Evolutionary conservation across 2,329 filamentous ascomycete species (phyloP), one percentile per base, ranked within the genome.

Genomic region (Berkeleyomyces basicola): DNA sequence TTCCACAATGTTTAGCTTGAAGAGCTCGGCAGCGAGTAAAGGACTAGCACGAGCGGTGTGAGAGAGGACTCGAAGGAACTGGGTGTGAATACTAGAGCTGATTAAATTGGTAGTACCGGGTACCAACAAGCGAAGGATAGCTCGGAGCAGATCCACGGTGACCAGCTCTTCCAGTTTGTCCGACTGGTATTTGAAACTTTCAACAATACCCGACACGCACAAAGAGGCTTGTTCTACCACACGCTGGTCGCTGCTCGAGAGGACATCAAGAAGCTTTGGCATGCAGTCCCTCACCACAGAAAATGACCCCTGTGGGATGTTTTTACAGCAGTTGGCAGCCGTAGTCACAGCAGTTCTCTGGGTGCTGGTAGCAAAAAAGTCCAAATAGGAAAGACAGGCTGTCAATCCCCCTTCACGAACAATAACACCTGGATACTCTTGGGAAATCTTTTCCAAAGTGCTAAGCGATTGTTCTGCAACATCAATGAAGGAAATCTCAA

Each of bases 401-500:
- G 89, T 95, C 66, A 99, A 78, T 9, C 93, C 93, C 58, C 93
- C 95, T 74, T 97, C 93, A 60, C 91, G 87, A 53, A 99, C 93
- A 68, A 99, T 99, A 63, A 89, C 90, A 3, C 88, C 85, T 1
- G 93, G 93, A 70, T 96, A 99, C 71, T 99, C 93, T 63, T 92
- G 84, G 0, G 93, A 99, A 59, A 99, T 96, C 75, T 97, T 99
- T 71, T 97, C 91, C 61, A 99, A 78, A 0, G 93, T 99, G 76
- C 90, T 99, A 59, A 99, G 77, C 64, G 93, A 90, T 75, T 99
- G 95, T 74, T 99, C 93, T 44, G 95, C 95, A 61, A 99, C 79
- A 72, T 99, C 93, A 71, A 99, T 99, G 72, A 92, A 99, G 66
- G 92, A 87, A 55, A 97, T 97, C 73, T 97, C 91, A 65, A 97